Base-by-base conservation (phyloP, 805 yeast genomes). In the Soucietia sequanensis region DNA sequence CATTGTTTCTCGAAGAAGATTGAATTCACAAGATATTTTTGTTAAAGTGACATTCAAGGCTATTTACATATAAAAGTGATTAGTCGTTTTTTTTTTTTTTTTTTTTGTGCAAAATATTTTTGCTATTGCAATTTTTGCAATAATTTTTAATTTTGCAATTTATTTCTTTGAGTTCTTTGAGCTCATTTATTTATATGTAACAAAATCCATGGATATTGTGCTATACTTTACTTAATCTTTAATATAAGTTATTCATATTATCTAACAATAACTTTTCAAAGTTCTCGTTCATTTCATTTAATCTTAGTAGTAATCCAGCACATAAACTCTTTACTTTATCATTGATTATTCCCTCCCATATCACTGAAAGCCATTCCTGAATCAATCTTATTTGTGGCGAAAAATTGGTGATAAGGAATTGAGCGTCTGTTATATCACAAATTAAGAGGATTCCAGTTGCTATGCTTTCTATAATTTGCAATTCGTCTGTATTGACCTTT, bases 271-370 rank as follows among this genome's bases (percentile, higher is more conserved):
- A 42, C 16, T 60, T 42, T 37, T 66, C 63, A 41, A 47, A 52
- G 17, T 38, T 49, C 17, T 56, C 54, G 10, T 43, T 37, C 11
- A 60, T 35, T 4, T 44, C 44, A 10, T 47, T 47, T 16, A 65
- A 38, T 23, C 56, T 46, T n/a, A 68, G 46, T 17, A 68, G 42
- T 27, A 65, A 52, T 3, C 70, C 72, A 15, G 74, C 72, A 37
- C 68, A 50, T 19, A 67, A 44, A 33, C 70, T 55, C 38, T 65
- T 65, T 13, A 65, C 43, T 33, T 52, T 46, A 10, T 56, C 58
- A 25, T 68, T 72, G 3, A 67, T 65, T 2, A 68, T 50, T 4
- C 23, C 18, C 23, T 65, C 71, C 69, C 70, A 68, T 20, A 38
- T 38, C 3, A 36, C 38, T 18, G 46, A 35, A 8, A 68, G 41